Percentiles rank a stretch among this genome's conserved stretches.
phyloP scores from a whole-genome alignment of 2,329 filamentous ascomycete genomes.

The Colletotrichum abscissum region DNA sequence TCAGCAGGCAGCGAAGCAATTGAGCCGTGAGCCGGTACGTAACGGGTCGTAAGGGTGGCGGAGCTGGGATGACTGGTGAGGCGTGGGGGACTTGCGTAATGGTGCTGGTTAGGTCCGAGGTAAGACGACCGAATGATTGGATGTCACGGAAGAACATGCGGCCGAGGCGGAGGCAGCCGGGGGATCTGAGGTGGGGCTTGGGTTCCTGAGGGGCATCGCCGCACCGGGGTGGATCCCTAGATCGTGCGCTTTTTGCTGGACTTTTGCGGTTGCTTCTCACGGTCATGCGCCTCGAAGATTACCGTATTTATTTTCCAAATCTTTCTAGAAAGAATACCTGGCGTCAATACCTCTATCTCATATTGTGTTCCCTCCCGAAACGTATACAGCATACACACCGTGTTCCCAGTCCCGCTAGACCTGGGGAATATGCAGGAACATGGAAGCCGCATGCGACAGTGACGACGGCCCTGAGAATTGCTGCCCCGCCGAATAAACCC shows the following conservation, averaged over 20 bases:
- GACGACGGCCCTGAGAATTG: neutral
- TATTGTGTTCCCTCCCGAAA: too few relatives aligned
- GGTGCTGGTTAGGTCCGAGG: neutral
- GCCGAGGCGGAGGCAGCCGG: slow-evolving; percentile 3
- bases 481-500: slow-evolving; percentile 25
- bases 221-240: neutral
- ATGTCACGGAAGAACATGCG: neutral
- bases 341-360: too few relatives aligned
- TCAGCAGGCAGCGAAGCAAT: slow-evolving; percentile 26
- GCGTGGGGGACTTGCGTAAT: slow-evolving; percentile 30
- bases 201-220: neutral
- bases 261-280: neutral
- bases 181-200: neutral
- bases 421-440: slow-evolving; percentile 18
- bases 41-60: slow-evolving; percentile 10
- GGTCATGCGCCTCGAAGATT: neutral
- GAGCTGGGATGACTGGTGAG: slow-evolving; percentile 2
- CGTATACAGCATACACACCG: neutral
- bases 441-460: neutral
- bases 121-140: neutral
- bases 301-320: too few relatives aligned
- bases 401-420: neutral
- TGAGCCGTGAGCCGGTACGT: neutral
- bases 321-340: too few relatives aligned
- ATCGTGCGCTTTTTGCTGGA: neutral